phyloP scores from a whole-genome alignment of 768 basidiomycete genomes.

The Tubosaeta sp. region DNA sequence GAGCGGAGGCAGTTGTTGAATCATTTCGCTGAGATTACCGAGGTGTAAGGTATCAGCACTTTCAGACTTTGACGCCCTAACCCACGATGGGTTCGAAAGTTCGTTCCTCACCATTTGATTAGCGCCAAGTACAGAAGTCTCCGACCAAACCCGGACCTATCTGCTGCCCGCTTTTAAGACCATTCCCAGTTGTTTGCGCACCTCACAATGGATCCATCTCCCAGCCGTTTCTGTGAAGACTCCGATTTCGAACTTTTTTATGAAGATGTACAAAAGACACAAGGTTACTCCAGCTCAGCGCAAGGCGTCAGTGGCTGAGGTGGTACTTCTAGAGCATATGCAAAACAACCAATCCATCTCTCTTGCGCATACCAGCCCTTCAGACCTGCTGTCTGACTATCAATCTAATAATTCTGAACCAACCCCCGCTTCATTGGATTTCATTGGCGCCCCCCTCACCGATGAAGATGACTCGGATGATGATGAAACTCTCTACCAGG shows the following conservation, averaged over 20 bases:
- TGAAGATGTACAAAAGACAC: conserved; percentile 18
- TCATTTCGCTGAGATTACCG: too few species aligned
- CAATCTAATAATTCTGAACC: neutral
- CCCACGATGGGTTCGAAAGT: too few species aligned
- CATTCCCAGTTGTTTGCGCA: neutral
- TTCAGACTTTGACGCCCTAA: too few species aligned
- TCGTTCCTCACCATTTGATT: too few species aligned
- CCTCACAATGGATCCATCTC: conserved; percentile 12
- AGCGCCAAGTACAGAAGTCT: too few species aligned
- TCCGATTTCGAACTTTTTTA: conserved; percentile 1
- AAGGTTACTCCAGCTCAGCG: conserved; percentile 6
- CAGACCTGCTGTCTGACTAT: conserved; percentile 1
- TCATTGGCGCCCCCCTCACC: neutral
- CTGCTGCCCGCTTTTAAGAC: conserved; percentile 11
- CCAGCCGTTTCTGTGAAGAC: conserved; percentile 2
- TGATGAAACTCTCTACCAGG: conserved; percentile 14
- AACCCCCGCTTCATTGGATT: neutral
- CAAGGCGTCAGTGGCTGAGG: neutral
- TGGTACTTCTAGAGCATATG: conserved; percentile 5
- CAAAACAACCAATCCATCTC: neutral
- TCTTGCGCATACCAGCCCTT: neutral
- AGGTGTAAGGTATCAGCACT: too few species aligned
- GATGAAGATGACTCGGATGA: conserved; percentile 1
- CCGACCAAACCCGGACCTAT: too few species aligned
- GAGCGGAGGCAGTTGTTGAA: too few species aligned